phyloP scores from a whole-genome alignment of 495 filamentous ascomycete genomes.

The Parmelia sp. region DNA sequence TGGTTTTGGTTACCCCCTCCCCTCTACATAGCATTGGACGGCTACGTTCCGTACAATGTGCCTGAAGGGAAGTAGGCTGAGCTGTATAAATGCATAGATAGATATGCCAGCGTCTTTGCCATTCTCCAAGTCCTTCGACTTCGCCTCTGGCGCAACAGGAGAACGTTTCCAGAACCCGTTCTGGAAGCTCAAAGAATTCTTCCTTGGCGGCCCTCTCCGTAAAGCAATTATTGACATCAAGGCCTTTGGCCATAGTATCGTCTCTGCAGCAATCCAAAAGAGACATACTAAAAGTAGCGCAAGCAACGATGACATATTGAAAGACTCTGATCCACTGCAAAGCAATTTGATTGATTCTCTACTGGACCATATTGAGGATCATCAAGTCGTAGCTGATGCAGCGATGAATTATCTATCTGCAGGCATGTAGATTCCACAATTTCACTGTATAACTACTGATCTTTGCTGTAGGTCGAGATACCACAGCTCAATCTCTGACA shows the following conservation, averaged over 20 bases:
- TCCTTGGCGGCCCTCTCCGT: constrained; percentile 43
- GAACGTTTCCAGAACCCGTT: constrained; percentile 57
- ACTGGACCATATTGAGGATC: constrained; percentile 45
- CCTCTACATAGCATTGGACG: neutral
- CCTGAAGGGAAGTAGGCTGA: neutral
- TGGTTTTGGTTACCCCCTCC: neutral
- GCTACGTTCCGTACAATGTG: neutral
- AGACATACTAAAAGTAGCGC: constrained; percentile 13
- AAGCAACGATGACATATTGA: neutral
- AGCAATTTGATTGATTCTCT: constrained; percentile 49
- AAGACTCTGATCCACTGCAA: constrained; percentile 31
- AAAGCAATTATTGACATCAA: constrained; percentile 42
- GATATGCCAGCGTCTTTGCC: constrained; percentile 53
- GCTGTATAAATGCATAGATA: constrained; percentile 34
- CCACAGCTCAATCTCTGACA: constrained; percentile 54
- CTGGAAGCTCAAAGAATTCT: constrained; percentile 48
- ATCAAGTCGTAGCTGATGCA: constrained; percentile 48
- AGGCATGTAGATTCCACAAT: constrained; percentile 21
- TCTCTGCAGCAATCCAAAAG: constrained; percentile 40
- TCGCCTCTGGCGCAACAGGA: constrained; percentile 51
- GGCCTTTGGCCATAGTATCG: constrained; percentile 45
- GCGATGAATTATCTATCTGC: constrained; percentile 57
- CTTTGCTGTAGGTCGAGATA: constrained; percentile 44
- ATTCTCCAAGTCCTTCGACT: constrained; percentile 52
- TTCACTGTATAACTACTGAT: constrained; percentile 15